Base-by-base conservation (phyloP, 2,329 filamentous ascomycete species). In the Fusarium sp. region DNA sequence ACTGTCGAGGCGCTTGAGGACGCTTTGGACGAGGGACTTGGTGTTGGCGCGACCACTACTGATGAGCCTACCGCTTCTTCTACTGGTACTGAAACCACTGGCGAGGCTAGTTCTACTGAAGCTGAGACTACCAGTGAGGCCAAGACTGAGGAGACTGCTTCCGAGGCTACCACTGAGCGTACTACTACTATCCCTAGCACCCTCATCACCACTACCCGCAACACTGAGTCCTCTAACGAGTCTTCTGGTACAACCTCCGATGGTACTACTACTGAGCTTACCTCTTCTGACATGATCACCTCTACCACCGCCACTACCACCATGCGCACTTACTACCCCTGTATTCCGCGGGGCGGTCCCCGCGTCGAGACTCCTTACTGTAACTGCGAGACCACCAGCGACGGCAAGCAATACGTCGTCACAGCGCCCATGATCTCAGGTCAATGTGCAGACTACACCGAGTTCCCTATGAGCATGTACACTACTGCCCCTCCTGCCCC, bases 371-470 rank as follows among this genome's bases (percentile, higher is more conserved):
- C 33, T 4, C 62, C 64, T 12, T 46, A 36, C 29, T 66, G 64
- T 11, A 36, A 27, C 27, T 67, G 64, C 12, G 64, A 67, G n/a
- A 67, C 64, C 15, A 67, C 45, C 11, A 67, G 52, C 29, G 52
- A 67, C 0, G 64, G 45, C 3, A 14, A 66, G 1, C 62, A 38
- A 0, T 35, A 60, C 27, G 46, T 38, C 4, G 62, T 46, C 7
- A 67, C 64, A 1, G 64, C 62, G 2, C 46, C 64, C 4, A 36
- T 66, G 46, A 35, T 67, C 25, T 66, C 62, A 17, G n/a, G 53
- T 20, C 31, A 57, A 0, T 67, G 64, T 4, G 62, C 39, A 1
- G 46, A 15, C 17, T 67, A 67, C 10, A 67, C 64, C 0, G 64
- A 67, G 3, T 67, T 67, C 35, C 53, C 64, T 0, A 50, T 60